Evolutionary conservation across 2,329 filamentous ascomycete species (phyloP).

Genomic region (Hypoxylon sp.): DNA sequence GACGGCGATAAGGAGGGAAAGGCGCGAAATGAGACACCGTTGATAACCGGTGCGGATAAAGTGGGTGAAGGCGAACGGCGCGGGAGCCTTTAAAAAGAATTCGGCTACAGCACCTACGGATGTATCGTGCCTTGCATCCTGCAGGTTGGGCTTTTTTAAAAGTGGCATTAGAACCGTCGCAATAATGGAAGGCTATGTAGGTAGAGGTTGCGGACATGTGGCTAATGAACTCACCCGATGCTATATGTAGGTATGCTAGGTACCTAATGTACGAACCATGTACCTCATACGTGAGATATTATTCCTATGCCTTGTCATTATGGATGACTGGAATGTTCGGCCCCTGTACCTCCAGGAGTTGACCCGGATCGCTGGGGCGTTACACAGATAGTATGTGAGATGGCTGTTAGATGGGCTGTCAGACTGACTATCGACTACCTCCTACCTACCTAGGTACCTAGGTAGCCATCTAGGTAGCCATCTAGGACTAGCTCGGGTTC

Average conservation of each 20-base stretch:
- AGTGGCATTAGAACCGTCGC: conserved; percentile 13
- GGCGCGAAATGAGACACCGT: conserved; percentile 26
- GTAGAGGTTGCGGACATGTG: conserved; percentile 13
- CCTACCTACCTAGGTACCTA: neutral
- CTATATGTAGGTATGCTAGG: neutral
- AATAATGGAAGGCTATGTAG: conserved; percentile 14
- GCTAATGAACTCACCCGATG: conserved; percentile 17
- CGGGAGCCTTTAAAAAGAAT: conserved; percentile 10
- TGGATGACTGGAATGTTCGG: conserved; percentile 21
- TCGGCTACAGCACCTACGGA: conserved; percentile 24
- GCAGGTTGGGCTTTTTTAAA: conserved; percentile 31
- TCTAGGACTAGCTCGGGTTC: conserved; percentile 9
- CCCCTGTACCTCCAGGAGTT: conserved; percentile 28
- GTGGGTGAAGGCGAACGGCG: conserved; percentile 15
- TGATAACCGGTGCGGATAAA: conserved; percentile 39
- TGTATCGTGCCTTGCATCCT: conserved; percentile 46
- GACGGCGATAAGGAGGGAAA: conserved; percentile 20
- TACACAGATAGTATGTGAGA: conserved; percentile 12
- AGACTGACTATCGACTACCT: neutral
- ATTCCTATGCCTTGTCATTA: conserved; percentile 12
- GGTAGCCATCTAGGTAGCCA: conserved; percentile 7
- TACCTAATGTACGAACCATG: conserved; percentile 9
- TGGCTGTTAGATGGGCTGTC: neutral
- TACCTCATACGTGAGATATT: conserved; percentile 17
- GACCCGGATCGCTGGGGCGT: conserved; percentile 40